Percentiles rank a stretch among this genome's conserved stretches.
phyloP scores from a whole-genome alignment of 306 rosid species.

The Corylus americana region DNA sequence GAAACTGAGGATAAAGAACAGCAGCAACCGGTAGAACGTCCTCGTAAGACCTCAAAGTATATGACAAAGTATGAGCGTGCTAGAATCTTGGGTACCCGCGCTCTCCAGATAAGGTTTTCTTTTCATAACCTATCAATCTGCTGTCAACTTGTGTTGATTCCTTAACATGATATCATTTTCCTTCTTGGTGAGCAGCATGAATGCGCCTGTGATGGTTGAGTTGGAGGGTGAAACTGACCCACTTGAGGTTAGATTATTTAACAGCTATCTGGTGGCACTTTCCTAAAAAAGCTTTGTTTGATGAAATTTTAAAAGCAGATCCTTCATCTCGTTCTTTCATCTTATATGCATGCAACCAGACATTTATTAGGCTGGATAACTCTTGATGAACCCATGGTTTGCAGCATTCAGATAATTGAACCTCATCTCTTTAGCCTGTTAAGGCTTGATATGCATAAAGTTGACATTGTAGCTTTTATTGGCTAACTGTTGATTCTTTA shows the following conservation, averaged over 20 bases:
- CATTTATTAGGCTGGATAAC: not conserved
- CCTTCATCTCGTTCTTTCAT: not conserved
- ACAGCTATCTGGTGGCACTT: not conserved
- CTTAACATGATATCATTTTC: not conserved
- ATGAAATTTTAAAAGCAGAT: not conserved
- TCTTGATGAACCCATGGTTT: not conserved
- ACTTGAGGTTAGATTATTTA: conserved; percentile 60
- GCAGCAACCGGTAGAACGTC: conserved; percentile 45
- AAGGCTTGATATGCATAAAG: not conserved
- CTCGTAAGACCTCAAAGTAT: conserved; percentile 76
- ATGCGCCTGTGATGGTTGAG: conserved; percentile 97
- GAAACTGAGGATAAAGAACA: conserved; percentile 67
- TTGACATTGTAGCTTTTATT: too few species aligned
- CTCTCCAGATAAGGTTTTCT: conserved; percentile 85
- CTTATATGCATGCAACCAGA: not conserved
- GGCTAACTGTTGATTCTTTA: too few species aligned
- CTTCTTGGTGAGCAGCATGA: conserved; percentile 66
- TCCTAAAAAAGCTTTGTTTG: not conserved
- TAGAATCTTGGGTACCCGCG: conserved; percentile 91
- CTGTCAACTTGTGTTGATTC: not conserved
- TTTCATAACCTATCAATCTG: not conserved
- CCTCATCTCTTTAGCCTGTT: conserved; percentile 4
- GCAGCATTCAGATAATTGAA: conserved; percentile 15
- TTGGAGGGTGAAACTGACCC: conserved; percentile 97
- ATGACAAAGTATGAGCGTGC: conserved; percentile 98